These are phyloP conservation scores for Xylaria curta DNA, from an alignment of 495 filamentous ascomycete species.

Conservation along the genomic window DNA sequence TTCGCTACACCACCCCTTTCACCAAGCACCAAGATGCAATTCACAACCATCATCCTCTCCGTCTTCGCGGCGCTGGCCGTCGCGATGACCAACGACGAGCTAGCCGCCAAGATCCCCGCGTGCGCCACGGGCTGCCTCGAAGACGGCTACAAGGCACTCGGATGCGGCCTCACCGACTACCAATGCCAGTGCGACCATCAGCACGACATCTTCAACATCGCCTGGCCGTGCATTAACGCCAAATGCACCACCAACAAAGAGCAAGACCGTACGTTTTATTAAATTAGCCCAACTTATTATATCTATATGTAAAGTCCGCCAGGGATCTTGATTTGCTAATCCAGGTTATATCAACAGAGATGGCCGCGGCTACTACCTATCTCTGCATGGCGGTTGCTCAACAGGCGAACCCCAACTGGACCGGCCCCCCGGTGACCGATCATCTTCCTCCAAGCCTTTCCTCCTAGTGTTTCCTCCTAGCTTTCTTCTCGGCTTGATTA, in stretches of 20 bases:
- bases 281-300: not conserved
- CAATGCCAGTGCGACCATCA: constrained; percentile 38
- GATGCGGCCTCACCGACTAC: constrained; percentile 36
- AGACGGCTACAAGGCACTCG: constrained; percentile 29
- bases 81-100: constrained; percentile 30
- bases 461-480: not conserved
- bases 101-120: constrained; percentile 33
- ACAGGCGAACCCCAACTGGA: not conserved
- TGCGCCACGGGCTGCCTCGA: constrained; percentile 39
- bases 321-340: not conserved
- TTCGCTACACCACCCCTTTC: not conserved
- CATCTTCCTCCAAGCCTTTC: not conserved
- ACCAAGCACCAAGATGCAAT: constrained; percentile 31
- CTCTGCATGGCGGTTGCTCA: not conserved
- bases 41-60: constrained; percentile 31
- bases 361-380: not conserved
- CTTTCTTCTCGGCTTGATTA: not conserved
- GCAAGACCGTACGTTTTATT: constrained; percentile 31
- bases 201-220: constrained; percentile 27
- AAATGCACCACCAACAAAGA: constrained; percentile 32
- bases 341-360: not conserved
- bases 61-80: constrained; percentile 34
- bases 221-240: constrained; percentile 30
- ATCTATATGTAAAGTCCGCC: not conserved
- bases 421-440: not conserved